Conservation (phyloP, 352 stramenopile species). For the Globisporangium canariense region DNA sequence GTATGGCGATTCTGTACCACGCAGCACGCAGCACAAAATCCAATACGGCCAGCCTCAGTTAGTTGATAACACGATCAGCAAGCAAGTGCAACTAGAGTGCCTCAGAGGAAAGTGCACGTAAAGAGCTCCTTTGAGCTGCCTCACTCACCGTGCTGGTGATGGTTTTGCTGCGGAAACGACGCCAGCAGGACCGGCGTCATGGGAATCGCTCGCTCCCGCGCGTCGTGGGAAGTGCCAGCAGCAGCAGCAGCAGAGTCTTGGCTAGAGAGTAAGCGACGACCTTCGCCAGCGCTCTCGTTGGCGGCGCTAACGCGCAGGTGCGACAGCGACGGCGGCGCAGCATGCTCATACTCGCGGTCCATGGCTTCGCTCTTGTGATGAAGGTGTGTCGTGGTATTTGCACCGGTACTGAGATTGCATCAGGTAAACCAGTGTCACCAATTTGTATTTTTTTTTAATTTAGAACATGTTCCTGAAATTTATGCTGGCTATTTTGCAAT, state of each 20-base stretch:
- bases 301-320: not conserved
- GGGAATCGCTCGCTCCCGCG: constrained; percentile 2
- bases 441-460: too few relatives aligned
- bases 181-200: constrained; percentile 10
- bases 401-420: too few relatives aligned
- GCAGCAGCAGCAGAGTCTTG: not conserved
- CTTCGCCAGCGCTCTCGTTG: not conserved
- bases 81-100: not conserved
- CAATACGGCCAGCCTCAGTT: not conserved
- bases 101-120: too few relatives aligned
- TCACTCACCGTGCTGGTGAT: not conserved
- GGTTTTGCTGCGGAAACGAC: constrained; percentile 6
- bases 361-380: not conserved
- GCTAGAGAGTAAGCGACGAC: not conserved
- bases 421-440: too few relatives aligned
- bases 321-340: not conserved
- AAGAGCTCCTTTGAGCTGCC: not conserved
- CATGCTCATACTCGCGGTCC: not conserved
- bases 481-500: too few relatives aligned
- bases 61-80: not conserved
- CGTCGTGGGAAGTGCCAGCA: not conserved
- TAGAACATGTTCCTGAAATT: too few relatives aligned
- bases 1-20: not conserved
- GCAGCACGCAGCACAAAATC: not conserved
- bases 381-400: not conserved